phyloP scores from a whole-genome alignment of 73 alveolate genomes.

The Paramecium pentaurelia region DNA sequence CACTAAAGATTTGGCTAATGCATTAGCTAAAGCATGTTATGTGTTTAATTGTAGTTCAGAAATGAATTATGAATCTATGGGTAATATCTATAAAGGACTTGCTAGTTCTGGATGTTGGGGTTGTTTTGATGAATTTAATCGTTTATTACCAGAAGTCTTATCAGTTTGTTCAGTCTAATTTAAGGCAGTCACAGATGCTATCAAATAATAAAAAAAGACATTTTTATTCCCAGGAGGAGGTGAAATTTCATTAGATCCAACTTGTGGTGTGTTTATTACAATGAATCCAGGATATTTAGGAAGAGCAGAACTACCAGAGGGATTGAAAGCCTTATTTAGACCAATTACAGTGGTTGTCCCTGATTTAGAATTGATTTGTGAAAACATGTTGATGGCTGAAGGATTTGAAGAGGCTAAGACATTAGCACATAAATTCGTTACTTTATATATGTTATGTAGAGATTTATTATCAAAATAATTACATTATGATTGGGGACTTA shows the following conservation, averaged over 20 bases:
- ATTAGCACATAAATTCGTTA: constrained; percentile 98
- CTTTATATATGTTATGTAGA: constrained; percentile 97
- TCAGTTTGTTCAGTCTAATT: constrained; percentile 99
- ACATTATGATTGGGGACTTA: constrained; percentile 99
- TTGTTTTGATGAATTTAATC: constrained; percentile 99
- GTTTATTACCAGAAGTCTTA: constrained; percentile 99
- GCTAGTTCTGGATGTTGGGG: constrained; percentile 99
- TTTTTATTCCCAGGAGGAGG: constrained; percentile 98
- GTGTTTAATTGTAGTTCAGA: constrained; percentile 99
- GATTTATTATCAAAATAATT: constrained; percentile 91
- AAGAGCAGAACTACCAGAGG: constrained; percentile 99
- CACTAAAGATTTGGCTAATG: constrained; percentile 99
- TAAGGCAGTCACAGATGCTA: constrained; percentile 99
- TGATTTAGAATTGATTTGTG: constrained; percentile 99
- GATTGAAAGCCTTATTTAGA: constrained; percentile 99
- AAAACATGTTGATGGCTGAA: constrained; percentile 99
- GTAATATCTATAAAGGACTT: constrained; percentile 99
- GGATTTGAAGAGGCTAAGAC: constrained; percentile 99
- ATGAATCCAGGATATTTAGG: constrained; percentile 99
- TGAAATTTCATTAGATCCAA: constrained; percentile 97
- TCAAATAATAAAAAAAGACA: constrained; percentile 80
- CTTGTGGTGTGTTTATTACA: constrained; percentile 99
- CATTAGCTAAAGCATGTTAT: constrained; percentile 97
- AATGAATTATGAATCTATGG: constrained; percentile 99
- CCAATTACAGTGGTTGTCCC: constrained; percentile 99